Conservation (phyloP, 1,284 basidiomycete genomes). For the Cryptococcus neoformans region DNA sequence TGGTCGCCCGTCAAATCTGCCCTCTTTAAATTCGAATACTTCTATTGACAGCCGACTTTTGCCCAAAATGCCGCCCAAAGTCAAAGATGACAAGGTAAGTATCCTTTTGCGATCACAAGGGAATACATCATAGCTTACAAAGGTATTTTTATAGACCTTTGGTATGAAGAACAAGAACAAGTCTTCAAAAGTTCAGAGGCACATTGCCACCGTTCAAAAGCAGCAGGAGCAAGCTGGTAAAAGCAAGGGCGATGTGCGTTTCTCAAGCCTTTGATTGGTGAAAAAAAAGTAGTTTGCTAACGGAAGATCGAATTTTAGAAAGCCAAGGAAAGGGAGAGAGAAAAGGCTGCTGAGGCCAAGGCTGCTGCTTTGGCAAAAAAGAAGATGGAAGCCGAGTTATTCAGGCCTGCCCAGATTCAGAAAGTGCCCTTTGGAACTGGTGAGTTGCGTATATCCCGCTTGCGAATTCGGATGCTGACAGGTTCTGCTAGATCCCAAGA, state of each 20-base stretch:
- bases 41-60: not conserved
- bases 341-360: conserved; percentile 70
- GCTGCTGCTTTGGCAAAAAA: conserved; percentile 72
- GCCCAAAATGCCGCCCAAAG: conserved; percentile 45
- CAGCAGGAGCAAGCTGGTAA: conserved; percentile 67
- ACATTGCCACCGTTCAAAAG: conserved; percentile 73
- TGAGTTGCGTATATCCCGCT: conserved; percentile 24
- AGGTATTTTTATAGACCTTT: conserved; percentile 61
- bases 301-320: not conserved
- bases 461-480: conserved; percentile 1
- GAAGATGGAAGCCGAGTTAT: conserved; percentile 79
- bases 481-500: conserved; percentile 68
- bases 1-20: no score
- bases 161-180: conserved; percentile 98
- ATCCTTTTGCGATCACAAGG: not conserved
- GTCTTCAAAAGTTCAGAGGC: conserved; percentile 85
- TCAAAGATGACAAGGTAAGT: conserved; percentile 40
- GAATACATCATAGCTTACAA: not conserved
- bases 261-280: no score
- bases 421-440: conserved; percentile 90
- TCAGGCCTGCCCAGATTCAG: conserved; percentile 60
- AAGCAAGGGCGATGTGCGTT: conserved; percentile 60
- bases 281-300: not conserved
- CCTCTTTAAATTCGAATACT: no score
- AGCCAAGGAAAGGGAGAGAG: conserved; percentile 82